Base-by-base conservation (phyloP, 73 alveolate species). In the Paraurostyla sp. region DNA sequence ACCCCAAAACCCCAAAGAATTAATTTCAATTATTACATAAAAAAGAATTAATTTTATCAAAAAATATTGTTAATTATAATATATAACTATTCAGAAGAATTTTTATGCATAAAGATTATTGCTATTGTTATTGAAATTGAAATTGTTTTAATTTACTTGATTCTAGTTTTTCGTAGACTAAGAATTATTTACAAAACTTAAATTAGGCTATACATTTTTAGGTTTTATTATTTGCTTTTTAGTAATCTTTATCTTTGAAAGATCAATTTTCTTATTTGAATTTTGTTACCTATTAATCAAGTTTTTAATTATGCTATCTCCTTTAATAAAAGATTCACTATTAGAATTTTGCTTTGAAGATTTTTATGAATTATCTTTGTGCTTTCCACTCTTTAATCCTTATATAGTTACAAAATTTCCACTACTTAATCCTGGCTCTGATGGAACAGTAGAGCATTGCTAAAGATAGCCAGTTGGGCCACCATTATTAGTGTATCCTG, bases 351-450 rank as follows among this genome's bases (percentile, higher is more conserved):
- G 13, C 13, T 4, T n/a, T 52, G 69, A 35, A 13, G 69, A 18
- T 52, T 52, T 18, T 52, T 52, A n/a, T n/a, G 23, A n/a, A 27
- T 30, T 59, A n/a, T n/a, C n/a, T 27, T 59, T 59, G 27, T 59
- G 32, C 4, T 2, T 38, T 9, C 56, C 46, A 35, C 41, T 65
- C 7, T 65, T 65, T 4, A 65, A 15, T 16, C 82, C 82, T 9
- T 65, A 4, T 7, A 65, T 18, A 22, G 82, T 65, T 40, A 65
- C 18, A 22, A 56, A 65, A 13, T 9, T 35, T 6, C 82, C 82
- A 40, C 82, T 65, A 30, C 82, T 65, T 16, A 65, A 33, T 11
- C 41, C 58, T 2, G 82, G 82, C 58, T 65, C 82, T 35, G 82
- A 65, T 7, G 82, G 82, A 15, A 38, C 40, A 11, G 82, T 65